Conservation (phyloP, 2,329 filamentous ascomycete species). For the Colletotrichum theobromicola region DNA sequence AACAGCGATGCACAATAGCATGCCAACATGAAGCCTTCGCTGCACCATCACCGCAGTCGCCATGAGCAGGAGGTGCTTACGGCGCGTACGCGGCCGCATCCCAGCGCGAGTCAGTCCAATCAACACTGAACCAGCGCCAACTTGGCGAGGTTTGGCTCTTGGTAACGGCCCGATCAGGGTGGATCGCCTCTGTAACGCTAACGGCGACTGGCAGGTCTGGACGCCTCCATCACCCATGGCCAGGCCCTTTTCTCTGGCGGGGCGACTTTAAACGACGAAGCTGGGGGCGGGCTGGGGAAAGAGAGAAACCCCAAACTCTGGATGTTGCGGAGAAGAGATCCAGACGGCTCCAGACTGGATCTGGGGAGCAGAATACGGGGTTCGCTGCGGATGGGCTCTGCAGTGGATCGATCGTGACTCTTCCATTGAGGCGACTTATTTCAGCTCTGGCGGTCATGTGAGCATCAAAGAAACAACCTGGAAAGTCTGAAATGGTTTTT, state of each 20-base stretch:
- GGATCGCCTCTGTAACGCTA: not conserved
- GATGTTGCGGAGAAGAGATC: not conserved
- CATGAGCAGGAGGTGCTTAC: not conserved
- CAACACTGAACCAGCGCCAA: not conserved
- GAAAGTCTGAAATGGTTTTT: not conserved
- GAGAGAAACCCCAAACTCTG: not conserved
- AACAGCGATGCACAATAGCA: not conserved
- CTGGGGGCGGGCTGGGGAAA: not conserved
- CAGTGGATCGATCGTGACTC: not conserved
- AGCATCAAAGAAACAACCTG: not conserved
- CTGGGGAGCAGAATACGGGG: not conserved
- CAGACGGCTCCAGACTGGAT: not conserved
- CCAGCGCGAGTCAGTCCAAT: constrained; percentile 3
- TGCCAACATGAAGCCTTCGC: not conserved
- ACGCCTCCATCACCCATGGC: not conserved
- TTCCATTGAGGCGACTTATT: not conserved
- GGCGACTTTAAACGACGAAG: not conserved
- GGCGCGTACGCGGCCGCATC: not conserved
- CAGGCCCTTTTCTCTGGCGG: not conserved
- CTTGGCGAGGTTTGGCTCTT: not conserved
- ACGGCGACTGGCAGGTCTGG: not conserved
- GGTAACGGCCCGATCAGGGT: constrained; percentile 12
- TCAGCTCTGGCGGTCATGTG: not conserved
- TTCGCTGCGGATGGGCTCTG: not conserved
- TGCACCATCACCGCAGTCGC: not conserved